Percentiles rank a stretch among this genome's conserved stretches.
These are phyloP conservation scores for Phytophthora colocasiae DNA, from an alignment of 352 stramenopile species.

Conservation along the genomic window DNA sequence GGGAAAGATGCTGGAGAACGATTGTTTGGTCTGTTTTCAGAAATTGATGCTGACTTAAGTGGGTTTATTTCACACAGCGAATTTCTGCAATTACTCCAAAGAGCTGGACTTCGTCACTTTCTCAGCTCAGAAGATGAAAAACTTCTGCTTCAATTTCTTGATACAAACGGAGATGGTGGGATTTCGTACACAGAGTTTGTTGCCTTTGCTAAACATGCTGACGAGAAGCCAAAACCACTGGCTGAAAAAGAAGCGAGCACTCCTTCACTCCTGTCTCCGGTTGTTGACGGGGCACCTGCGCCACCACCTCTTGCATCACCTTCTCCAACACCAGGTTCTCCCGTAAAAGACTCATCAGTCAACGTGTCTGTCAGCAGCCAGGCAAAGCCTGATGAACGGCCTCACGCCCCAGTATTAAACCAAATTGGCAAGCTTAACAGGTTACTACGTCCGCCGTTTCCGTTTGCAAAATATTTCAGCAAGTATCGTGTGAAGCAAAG, in stretches of 20 bases:
- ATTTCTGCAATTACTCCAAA: conserved; percentile 73
- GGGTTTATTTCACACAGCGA: conserved; percentile 67
- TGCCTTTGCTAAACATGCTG: conserved; percentile 59
- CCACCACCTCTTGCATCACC: conserved; percentile 14
- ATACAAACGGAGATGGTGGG: conserved; percentile 63
- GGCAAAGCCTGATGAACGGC: conserved; percentile 16
- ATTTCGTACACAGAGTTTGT: conserved; percentile 79
- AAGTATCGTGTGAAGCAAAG: conserved; percentile 60
- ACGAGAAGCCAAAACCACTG: conserved; percentile 43
- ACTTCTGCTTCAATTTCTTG: conserved; percentile 74
- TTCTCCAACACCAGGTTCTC: conserved; percentile 15
- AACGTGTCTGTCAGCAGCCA: conserved; percentile 5
- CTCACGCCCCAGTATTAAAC: conserved; percentile 33
- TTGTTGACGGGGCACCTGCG: conserved; percentile 11
- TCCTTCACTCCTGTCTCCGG: conserved; percentile 14
- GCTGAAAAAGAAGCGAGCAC: conserved; percentile 28
- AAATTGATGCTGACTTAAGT: conserved; percentile 61
- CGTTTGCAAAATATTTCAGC: conserved; percentile 79
- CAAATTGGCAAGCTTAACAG: conserved; percentile 56
- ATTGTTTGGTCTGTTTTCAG: conserved; percentile 57
- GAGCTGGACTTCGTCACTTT: conserved; percentile 66
- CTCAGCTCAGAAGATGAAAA: conserved; percentile 68
- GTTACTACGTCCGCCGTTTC: conserved; percentile 58
- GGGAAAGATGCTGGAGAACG: conserved; percentile 60
- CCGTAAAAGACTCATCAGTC: conserved; percentile 21